phyloP scores from a whole-genome alignment of 164 flowering plant genomes.

The Berberis vulgaris region DNA sequence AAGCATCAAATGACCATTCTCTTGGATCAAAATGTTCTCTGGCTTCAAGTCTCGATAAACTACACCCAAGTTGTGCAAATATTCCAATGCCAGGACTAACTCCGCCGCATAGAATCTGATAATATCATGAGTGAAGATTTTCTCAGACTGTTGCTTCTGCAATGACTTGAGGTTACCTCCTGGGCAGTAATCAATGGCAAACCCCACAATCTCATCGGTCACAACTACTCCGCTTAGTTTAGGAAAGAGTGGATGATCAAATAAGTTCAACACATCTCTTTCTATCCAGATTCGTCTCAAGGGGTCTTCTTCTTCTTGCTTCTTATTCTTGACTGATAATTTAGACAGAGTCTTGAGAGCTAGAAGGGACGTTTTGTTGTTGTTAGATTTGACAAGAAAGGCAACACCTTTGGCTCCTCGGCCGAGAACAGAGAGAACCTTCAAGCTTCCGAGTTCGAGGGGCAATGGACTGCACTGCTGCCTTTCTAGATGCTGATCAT shows the following conservation, averaged over 20 bases:
- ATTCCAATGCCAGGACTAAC: conserved; percentile 75
- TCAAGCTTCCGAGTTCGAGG: conserved; percentile 28
- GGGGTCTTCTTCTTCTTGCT: conserved; percentile 10
- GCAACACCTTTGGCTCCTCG: conserved; percentile 86
- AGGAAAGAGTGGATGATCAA: conserved; percentile 70
- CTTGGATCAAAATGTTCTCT: conserved; percentile 74
- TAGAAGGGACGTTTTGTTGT: conserved; percentile 11
- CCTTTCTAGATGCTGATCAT: background rate
- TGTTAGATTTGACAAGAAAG: conserved; percentile 31
- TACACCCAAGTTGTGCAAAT: conserved; percentile 60
- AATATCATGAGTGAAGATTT: conserved; percentile 67
- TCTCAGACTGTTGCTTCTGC: conserved; percentile 52
- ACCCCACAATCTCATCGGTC: conserved; percentile 50
- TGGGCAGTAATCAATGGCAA: conserved; percentile 70
- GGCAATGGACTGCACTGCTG: background rate
- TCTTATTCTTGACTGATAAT: conserved; percentile 31
- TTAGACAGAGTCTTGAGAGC: conserved; percentile 65
- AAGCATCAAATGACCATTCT: conserved; percentile 78
- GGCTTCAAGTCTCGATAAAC: conserved; percentile 95
- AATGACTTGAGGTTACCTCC: conserved; percentile 59
- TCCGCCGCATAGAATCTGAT: conserved; percentile 89
- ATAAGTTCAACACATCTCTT: conserved; percentile 35
- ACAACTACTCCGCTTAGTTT: conserved; percentile 43
- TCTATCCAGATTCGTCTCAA: conserved; percentile 54
- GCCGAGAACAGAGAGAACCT: conserved; percentile 51